Evolutionary conservation across 73 alveolate genomes (phyloP), one percentile per base, ranked within the genome.

Genomic region (Symbiodinium natans): DNA sequence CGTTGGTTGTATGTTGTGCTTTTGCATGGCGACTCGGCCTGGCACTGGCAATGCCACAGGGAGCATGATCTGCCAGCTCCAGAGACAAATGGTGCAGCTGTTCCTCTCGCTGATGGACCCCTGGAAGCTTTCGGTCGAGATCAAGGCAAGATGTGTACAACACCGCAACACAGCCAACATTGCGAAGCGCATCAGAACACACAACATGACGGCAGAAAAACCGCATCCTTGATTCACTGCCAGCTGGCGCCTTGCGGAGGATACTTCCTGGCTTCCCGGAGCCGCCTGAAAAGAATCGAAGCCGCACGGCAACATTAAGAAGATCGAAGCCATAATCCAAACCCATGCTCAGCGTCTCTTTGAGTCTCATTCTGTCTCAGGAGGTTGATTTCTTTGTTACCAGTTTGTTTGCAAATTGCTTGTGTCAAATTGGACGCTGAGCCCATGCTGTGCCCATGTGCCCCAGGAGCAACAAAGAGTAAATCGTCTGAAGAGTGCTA

Each of bases 61-160:
- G 56, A 90, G 38, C 75, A 42, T 71, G 97, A 41, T 40, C 41
- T 73, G 13, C 88, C 97, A n/a, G 43, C 84, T n/a, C 95, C 95
- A 2, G 87, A 82, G 17, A 71, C 41, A 74, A 68, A 40, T 41
- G 80, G 21, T 23, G 83, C 97, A 21, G 82, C 80, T 29, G 36
- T 90, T 19, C 97, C 97, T 17, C n/a, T 25, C 13, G 82, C 46
- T 4, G 97, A 90, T 5, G 89, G 88, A 33, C 56, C 97, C 2
- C 25, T 90, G 75, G 97, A 90, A 39, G 89, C 97, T 56, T 68
- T 68, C 34, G 97, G 97, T 40, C 87, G 97, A 11, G 97, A 90
- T 33, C 74, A 19, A 29, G 86, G 95, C 56, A 25, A 36, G 80
- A 63, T 21, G 77, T 21, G n/a, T n/a, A n/a, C n/a, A n/a, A n/a